Evolutionary conservation across 2,329 filamentous ascomycete species (phyloP).

Genomic region (Pseudogymnoascus sp.): DNA sequence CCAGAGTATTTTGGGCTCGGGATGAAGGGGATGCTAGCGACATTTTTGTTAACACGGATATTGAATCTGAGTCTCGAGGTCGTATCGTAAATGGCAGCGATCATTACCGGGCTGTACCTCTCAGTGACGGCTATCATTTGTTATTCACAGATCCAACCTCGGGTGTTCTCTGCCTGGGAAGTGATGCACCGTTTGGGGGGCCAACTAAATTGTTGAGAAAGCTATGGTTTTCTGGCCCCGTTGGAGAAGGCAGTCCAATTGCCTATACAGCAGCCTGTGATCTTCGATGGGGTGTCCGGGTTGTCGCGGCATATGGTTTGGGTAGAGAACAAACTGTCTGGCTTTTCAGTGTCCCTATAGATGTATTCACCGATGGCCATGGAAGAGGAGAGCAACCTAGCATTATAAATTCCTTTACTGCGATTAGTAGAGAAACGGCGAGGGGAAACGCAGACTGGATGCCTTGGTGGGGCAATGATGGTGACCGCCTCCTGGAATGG

Average conservation of each 20-base stretch:
- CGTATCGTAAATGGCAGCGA: conserved; percentile 32
- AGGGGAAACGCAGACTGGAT: conserved; percentile 22
- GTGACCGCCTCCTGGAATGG: conserved; percentile 16
- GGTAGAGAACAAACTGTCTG: conserved; percentile 37
- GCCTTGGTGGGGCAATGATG: conserved; percentile 33
- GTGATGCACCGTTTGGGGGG: conserved; percentile 47
- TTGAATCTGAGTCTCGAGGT: conserved; percentile 12
- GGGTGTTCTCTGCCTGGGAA: conserved; percentile 50
- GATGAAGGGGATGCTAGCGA: background rate
- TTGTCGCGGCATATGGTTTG: conserved; percentile 48
- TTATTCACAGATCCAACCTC: conserved; percentile 54
- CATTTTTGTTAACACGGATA: conserved; percentile 11
- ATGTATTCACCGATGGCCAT: conserved; percentile 38
- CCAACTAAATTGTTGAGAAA: conserved; percentile 50
- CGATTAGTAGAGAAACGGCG: conserved; percentile 9
- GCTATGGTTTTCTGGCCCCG: conserved; percentile 39
- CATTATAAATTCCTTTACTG: background rate
- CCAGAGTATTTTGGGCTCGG: conserved; percentile 21
- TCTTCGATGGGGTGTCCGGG: conserved; percentile 45
- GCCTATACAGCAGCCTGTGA: conserved; percentile 50
- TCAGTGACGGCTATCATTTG: conserved; percentile 57
- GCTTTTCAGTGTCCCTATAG: conserved; percentile 52
- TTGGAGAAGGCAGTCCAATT: conserved; percentile 33
- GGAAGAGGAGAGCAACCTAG: conserved; percentile 8
- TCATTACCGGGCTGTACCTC: conserved; percentile 54